Evolutionary conservation across 345 rosid genomes (phyloP).

Genomic region (Isatis tinctoria): DNA sequence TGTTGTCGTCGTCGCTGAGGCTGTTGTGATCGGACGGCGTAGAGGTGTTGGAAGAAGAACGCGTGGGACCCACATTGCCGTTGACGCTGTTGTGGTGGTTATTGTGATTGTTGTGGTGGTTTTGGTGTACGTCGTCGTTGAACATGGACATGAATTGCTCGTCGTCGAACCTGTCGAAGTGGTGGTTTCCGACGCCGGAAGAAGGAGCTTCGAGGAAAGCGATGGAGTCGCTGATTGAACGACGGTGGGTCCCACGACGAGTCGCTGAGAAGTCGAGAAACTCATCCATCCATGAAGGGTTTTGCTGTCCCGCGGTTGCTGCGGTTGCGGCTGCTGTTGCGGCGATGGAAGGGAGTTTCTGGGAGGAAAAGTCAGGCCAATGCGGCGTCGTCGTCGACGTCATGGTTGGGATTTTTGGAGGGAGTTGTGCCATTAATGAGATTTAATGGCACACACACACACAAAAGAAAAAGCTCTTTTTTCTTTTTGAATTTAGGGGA

Average conservation of each 20-base stretch:
- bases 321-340: slow-evolving; percentile 15
- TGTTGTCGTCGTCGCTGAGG: slow-evolving; percentile 46
- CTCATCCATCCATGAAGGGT: slow-evolving; percentile 71
- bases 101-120: background rate
- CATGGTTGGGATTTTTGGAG: slow-evolving; percentile 56
- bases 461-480: background rate
- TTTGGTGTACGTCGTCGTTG: slow-evolving; percentile 49
- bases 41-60: slow-evolving; percentile 66
- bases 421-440: slow-evolving; percentile 51
- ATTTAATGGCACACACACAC: slow-evolving; percentile 1
- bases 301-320: slow-evolving; percentile 24
- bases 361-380: slow-evolving; percentile 55
- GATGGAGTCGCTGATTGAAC: slow-evolving; percentile 78
- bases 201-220: slow-evolving; percentile 60
- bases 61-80: slow-evolving; percentile 42
- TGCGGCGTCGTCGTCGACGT: slow-evolving; percentile 36
- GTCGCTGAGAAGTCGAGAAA: slow-evolving; percentile 77
- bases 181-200: slow-evolving; percentile 24
- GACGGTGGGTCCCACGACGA: slow-evolving; percentile 71
- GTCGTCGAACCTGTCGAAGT: slow-evolving; percentile 71
- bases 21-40: slow-evolving; percentile 85
- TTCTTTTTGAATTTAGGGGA: background rate
- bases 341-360: slow-evolving; percentile 36
- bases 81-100: slow-evolving; percentile 9
- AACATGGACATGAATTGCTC: slow-evolving; percentile 90